Evolutionary conservation across 768 basidiomycete genomes (phyloP), one percentile per base, ranked within the genome.

Genomic region (Rhodocollybia butyracea): DNA sequence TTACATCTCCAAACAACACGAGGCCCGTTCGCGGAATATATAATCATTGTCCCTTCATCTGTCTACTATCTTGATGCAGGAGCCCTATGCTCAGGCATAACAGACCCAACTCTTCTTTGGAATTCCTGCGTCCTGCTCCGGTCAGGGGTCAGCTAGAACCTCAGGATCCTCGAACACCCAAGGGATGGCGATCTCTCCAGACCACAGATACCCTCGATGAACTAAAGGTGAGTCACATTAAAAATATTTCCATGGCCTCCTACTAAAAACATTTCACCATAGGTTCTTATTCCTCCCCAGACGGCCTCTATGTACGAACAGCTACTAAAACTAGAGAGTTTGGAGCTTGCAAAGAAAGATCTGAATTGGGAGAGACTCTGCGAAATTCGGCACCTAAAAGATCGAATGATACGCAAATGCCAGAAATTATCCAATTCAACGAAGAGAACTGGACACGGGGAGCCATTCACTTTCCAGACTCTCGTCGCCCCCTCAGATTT

Each of bases 361-460:
- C 75, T 84, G 21, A 79, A 81, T 56, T 89, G 85, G 86, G 80
- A 86, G 46, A 81, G 83, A 59, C 79, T 90, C 62, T 73, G 87
- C 58, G 79, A 88, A 65, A 86, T 90, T 46, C 86, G 88, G 13
- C 88, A 83, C 59, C 75, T 90, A 63, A 90, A 90, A 72, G 88
- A 90, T 66, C 80, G 88, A 56, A 88, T 89, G 87, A 83, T 89
- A 59, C 84, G 87, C 67, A 90, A 89, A 63, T 89, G 86, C 64
- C 82, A 83, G 60, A 81, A 84, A 54, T 70, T 89, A 41, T 79
- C 81, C 42, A 82, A 78, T 12, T 64, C 74, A 29, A 65, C 72
- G 26, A 74, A 68, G 40, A 68, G 74, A 53, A 60, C 73, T 51
- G 69, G 71, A 19, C 63, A 65, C n/a, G 66, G 73, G 47, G 67